A percentile compares a stretch with the other conserved stretches of the same genome.
phyloP scores from a whole-genome alignment of 495 filamentous ascomycete genomes.

The Lasiosphaeriaceae sp. region DNA sequence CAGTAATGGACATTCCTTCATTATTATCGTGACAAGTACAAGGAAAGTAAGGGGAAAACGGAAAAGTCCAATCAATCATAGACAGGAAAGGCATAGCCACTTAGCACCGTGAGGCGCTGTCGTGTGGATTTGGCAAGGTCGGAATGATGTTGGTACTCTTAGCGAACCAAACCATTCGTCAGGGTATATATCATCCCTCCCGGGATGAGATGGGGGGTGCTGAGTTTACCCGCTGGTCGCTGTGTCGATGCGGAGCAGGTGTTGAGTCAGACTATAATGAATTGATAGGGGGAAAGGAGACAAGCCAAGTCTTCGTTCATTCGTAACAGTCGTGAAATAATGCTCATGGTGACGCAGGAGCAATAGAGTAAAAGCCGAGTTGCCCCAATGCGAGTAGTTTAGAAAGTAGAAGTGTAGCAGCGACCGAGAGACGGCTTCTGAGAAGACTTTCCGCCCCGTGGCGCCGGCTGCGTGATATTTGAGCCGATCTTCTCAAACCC shows the following conservation, averaged over 20 bases:
- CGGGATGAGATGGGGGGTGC: too few relatives aligned
- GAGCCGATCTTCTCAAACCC: constrained; percentile 87
- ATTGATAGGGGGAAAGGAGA: neutral
- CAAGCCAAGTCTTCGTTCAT: constrained; percentile 12
- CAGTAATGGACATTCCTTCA: constrained; percentile 9
- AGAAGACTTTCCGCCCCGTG: constrained; percentile 21
- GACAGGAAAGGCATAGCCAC: neutral
- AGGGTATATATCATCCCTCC: too few relatives aligned
- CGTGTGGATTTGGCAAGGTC: too few relatives aligned
- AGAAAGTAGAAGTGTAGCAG: constrained; percentile 42
- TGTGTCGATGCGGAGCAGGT: too few relatives aligned
- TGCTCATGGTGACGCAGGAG: neutral
- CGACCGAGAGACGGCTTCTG: constrained; percentile 38
- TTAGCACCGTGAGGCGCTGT: neutral
- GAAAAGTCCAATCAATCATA: constrained; percentile 1
- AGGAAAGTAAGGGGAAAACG: neutral
- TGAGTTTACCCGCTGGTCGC: too few relatives aligned
- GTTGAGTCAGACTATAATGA: too few relatives aligned
- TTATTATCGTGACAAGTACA: constrained; percentile 15
- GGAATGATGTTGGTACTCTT: too few relatives aligned
- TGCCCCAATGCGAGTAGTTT: constrained; percentile 14
- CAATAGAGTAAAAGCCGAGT: constrained; percentile 3
- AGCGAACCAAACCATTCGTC: too few relatives aligned
- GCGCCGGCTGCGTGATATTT: constrained; percentile 23
- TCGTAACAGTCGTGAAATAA: constrained; percentile 29